Evolutionary conservation across 371 early-diverging fungal species (phyloP), one percentile per base, ranked within the genome.

Genomic region (Mucor indicus): DNA sequence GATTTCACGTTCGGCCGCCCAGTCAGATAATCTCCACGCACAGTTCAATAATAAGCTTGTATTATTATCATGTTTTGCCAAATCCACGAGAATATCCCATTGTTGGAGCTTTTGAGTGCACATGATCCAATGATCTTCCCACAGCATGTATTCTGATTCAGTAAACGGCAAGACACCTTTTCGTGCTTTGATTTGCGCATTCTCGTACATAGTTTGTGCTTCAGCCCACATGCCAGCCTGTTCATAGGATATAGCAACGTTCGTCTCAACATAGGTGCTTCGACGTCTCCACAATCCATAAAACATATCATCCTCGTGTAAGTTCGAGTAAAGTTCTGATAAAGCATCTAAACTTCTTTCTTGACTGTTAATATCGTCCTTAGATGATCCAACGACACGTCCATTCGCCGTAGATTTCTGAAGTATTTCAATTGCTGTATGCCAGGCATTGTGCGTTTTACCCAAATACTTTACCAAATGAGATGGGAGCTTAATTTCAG

Each of bases 91-190:
- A 43, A 98, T 84, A 54, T 99, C 99, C 99, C 99, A 99, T 64
- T 95, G 96, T 69, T 99, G 99, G 22, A 99, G 68, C 35, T 91
- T 85, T 60, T 94, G 83, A 0, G 98, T 88, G 51, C 95, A 93
- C 8, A 67, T 63, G 15, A 98, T 81, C 92, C 99, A 99, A 52
- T 93, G 94, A 43, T 96, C 90, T 71, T 99, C 98, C 98, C 99
- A 99, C 12, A 98, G 71, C 37, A 81, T 80, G 60, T 95, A 98
- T 62, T 99, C 99, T 0, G 94, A 81, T 63, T 99, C 98, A 20
- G 91, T 84, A 55, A 95, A 98, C 2, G 93, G 90, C 30, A 95
- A 62, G 1, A 84, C 80, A 0, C 95, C 93, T 2, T 85, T 88
- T 3, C 95, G 79, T 1, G 95, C 97, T 68, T 95, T 96, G 45